Conservation (phyloP, 208 protist genomes). For the Trypanosoma melophagium region DNA sequence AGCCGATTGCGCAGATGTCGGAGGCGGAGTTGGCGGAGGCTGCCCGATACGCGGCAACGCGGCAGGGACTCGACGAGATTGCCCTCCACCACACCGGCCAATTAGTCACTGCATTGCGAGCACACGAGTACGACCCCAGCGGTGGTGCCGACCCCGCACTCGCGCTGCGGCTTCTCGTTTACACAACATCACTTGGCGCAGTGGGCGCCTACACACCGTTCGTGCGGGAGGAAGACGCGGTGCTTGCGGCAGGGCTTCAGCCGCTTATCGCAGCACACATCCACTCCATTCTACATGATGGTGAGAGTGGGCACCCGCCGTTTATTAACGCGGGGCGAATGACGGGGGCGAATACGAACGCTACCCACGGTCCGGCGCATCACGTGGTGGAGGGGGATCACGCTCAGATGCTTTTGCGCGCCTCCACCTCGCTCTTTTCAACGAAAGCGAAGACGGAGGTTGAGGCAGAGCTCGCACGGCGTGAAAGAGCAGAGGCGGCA, state of each 20-base stretch:
- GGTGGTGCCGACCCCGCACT: constrained; percentile 42
- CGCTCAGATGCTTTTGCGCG: constrained; percentile 40
- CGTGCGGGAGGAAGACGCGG: constrained; percentile 68
- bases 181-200: constrained; percentile 66
- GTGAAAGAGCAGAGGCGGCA: constrained; percentile 44
- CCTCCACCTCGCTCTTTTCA: constrained; percentile 46
- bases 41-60: constrained; percentile 36
- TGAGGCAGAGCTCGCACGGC: constrained; percentile 46
- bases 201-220: constrained; percentile 74
- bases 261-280: constrained; percentile 51
- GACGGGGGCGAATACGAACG: constrained; percentile 13
- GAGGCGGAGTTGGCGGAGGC: constrained; percentile 55
- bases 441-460: constrained; percentile 41
- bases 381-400: constrained; percentile 77
- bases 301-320: constrained; percentile 21
- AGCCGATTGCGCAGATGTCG: constrained; percentile 50
- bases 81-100: constrained; percentile 66
- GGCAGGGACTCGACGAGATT: constrained; percentile 64
- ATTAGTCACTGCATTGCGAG: constrained; percentile 60
- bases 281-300: constrained; percentile 29
- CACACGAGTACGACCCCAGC: constrained; percentile 49
- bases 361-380: constrained; percentile 29
- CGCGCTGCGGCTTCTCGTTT: constrained; percentile 52
- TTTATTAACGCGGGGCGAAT: constrained; percentile 20
- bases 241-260: constrained; percentile 64